Evolutionary conservation across 2,329 filamentous ascomycete species (phyloP), one percentile per base, ranked within the genome.

Genomic region (Claviceps quebecensis): DNA sequence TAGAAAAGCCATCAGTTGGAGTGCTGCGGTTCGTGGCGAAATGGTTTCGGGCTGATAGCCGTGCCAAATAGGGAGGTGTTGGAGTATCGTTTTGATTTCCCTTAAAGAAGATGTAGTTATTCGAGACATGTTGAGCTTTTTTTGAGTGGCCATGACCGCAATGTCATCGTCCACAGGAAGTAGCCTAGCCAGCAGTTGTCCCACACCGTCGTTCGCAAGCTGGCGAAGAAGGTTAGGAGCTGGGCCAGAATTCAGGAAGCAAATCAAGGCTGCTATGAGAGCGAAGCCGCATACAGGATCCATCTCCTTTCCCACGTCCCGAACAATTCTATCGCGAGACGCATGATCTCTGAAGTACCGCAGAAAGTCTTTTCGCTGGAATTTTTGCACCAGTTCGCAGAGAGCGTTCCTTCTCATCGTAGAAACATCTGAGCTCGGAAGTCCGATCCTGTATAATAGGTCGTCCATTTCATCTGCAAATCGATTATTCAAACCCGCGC

Each of bases 331-430:
- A 50, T 81, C 76, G 55, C 87, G 85, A 52, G 85, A 79, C 6
- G 81, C 80, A 57, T 87, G 83, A 55, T 89, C 83, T 19, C 85
- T 75, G 59, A 95, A 89, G 55, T 86, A 82, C 17, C 74, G 72
- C 29, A 79, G 70, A 58, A 86, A 89, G 1, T 71, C 72, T 58
- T 81, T 81, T 48, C 83, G 71, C 47, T 76, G 74, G 43, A 83
- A 69, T 58, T 79, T 81, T 45, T 74, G 71, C 1, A 75, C 75
- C 43, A 84, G 63, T 55, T 84, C 80, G 4, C 83, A 65, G 43
- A 84, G 65, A 1, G 78, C 78, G 49, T 75, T 74, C 50, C 80
- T 71, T 55, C 81, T 70, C 59, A 77, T 69, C 0, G 77, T 78
- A 3, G 70, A 69, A 6, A 72, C 63, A 38, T 71, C 69, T 14